A percentile compares a stretch with the other conserved stretches of the same genome.
phyloP scores from a whole-genome alignment of 768 basidiomycete species.

The Podaxis sp. region DNA sequence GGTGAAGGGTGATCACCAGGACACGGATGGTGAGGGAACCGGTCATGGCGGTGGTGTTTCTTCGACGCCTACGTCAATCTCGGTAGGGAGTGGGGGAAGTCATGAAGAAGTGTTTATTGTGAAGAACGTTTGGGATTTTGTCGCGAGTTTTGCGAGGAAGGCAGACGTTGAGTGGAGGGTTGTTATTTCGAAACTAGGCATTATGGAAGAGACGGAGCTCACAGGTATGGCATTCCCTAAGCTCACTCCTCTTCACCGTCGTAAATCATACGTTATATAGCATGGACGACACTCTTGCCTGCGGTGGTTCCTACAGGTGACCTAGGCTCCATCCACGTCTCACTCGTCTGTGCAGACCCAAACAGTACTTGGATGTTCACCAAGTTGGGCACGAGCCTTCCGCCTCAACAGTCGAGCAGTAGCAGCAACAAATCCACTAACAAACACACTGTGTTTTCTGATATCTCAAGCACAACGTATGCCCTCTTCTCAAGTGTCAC shows the following conservation, averaged over 20 bases:
- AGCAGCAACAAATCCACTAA: slow-evolving; percentile 19
- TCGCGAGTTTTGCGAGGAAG: slow-evolving; percentile 51
- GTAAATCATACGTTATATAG: slow-evolving; percentile 30
- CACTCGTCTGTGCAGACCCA: slow-evolving; percentile 55
- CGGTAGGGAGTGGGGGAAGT: background rate
- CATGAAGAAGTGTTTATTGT: slow-evolving; percentile 46
- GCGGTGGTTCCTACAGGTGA: slow-evolving; percentile 32
- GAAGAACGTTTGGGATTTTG: slow-evolving; percentile 68
- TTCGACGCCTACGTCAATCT: background rate
- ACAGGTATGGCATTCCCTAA: slow-evolving; percentile 45
- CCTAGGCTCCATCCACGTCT: slow-evolving; percentile 54
- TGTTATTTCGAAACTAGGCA: slow-evolving; percentile 65
- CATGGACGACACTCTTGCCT: slow-evolving; percentile 57
- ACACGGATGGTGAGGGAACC: slow-evolving; percentile 26
- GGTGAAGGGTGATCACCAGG: slow-evolving; percentile 34
- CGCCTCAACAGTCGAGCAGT: slow-evolving; percentile 17
- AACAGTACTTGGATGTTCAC: slow-evolving; percentile 59
- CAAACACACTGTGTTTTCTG: slow-evolving; percentile 22
- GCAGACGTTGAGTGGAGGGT: slow-evolving; percentile 80
- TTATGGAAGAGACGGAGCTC: slow-evolving; percentile 54
- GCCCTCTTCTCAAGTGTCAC: slow-evolving; percentile 3
- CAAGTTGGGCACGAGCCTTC: slow-evolving; percentile 21
- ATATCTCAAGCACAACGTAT: slow-evolving; percentile 12
- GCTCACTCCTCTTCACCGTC: slow-evolving; percentile 2
- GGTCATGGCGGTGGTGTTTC: background rate